Evolutionary conservation across 441 rosid genomes (phyloP), one percentile per base, ranked within the genome.

Genomic region (Jatropha multifida): DNA sequence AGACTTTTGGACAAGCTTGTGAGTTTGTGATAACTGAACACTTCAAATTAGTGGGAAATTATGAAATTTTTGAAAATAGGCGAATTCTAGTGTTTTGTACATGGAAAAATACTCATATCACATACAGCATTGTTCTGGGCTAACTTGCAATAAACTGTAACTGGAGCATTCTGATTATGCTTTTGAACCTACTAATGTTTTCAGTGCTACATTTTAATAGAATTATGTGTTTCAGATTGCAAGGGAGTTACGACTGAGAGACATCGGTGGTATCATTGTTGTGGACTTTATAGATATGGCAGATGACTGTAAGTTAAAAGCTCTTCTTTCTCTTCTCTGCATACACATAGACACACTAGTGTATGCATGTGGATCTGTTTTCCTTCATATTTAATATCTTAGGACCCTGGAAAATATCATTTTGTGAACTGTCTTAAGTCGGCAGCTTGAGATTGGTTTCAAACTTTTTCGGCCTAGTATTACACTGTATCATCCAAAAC

Each of bases 241-340:
- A 56, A 90, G 98, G 83, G 99, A 95, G 87, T 80, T 95, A 79
- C 90, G 99, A 73, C 91, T 95, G 75, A 88, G 99, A 85, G 97
- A 93, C 74, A 86, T 95, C 64, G 99, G 99, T 14, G 99, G 99
- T 80, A 95, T 93, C 81, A 95, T 95, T 77, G 96, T 95, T 69
- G 99, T 95, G 46, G 99, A 95, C 90, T 95, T 95, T 84, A 95
- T 95, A 66, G 99, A 92, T 84, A 93, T 93, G 98, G 93, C 66
- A 52, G 97, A 93, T 81, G 97, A 93, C 68, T 88, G 98, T 95
- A 77, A 88, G 98, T 82, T 46, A 12, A 20, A 72, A 52, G 23
- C 48, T 81, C 48, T 82, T 80, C 71, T 75, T 62, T 66, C 77
- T 64, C 77, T 8, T 69, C 9, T 61, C 0, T 26, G 37, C 1